Conservation (phyloP, 192 early-diverging fungal species). For the Neocallimastix lanati region DNA sequence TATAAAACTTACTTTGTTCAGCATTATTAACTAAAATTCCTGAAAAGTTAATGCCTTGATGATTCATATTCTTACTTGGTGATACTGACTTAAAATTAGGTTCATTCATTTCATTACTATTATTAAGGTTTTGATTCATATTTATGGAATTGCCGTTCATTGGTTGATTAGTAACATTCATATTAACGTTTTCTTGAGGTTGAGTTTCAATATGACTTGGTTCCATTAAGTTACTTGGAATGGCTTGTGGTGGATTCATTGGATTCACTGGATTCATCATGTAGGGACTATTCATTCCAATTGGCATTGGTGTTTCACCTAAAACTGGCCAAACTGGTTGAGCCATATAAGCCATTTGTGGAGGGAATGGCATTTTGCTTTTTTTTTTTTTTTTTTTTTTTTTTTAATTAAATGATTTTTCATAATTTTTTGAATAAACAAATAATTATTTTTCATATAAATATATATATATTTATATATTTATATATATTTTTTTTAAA, state of each 20-base stretch:
- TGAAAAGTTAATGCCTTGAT: neutral
- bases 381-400: too few relatives aligned
- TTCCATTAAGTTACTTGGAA: neutral
- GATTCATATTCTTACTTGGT: neutral
- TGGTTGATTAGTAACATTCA: neutral
- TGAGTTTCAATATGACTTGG: neutral
- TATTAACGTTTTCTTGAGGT: neutral
- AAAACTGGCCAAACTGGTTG: neutral
- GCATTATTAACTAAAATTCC: neutral
- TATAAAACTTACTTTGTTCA: neutral
- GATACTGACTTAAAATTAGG: neutral
- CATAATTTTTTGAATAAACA: too few relatives aligned
- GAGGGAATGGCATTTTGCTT: neutral
- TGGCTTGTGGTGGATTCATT: neutral
- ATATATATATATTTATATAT: too few relatives aligned
- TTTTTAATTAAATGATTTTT: too few relatives aligned
- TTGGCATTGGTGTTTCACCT: neutral
- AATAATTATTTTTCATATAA: too few relatives aligned
- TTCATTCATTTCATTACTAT: neutral
- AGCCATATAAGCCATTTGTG: neutral
- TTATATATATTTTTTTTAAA: too few relatives aligned
- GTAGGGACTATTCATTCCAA: neutral
- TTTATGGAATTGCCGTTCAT: neutral
- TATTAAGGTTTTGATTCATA: neutral
- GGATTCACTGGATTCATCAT: neutral